These are phyloP conservation scores for Nemania sp. DNA, from an alignment of 2,329 filamentous ascomycete species.

Conservation along the genomic window DNA sequence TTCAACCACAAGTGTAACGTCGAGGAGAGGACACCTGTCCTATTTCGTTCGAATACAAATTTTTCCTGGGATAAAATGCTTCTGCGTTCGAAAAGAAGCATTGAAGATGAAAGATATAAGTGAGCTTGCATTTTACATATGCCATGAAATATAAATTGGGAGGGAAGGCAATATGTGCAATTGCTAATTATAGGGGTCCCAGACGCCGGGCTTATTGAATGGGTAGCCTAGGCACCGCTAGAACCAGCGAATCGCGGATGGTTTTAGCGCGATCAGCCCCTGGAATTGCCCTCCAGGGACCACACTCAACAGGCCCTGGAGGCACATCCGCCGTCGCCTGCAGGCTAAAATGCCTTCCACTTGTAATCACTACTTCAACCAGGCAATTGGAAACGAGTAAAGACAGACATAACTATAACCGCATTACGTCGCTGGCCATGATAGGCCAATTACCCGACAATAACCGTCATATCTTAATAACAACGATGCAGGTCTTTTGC, in stretches of 20 bases:
- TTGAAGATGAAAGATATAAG: background rate
- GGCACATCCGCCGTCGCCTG: conserved; percentile 32
- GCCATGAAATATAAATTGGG: conserved; percentile 16
- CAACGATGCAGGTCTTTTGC: background rate
- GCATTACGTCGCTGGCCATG: background rate
- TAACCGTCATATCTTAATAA: conserved; percentile 2
- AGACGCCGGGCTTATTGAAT: conserved; percentile 14
- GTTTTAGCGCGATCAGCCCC: conserved; percentile 19
- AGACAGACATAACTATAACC: conserved; percentile 2
- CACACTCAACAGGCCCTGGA: conserved; percentile 18
- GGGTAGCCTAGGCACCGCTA: conserved; percentile 9
- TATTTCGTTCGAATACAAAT: background rate
- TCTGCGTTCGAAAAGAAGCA: background rate
- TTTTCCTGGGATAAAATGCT: background rate
- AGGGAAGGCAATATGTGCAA: conserved; percentile 21
- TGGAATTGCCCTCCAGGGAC: conserved; percentile 18
- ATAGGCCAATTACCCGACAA: background rate
- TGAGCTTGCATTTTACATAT: conserved; percentile 7
- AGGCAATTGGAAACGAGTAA: conserved; percentile 7
- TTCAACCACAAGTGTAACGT: background rate
- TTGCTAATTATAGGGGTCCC: conserved; percentile 26
- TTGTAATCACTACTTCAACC: conserved; percentile 2
- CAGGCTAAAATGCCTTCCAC: conserved; percentile 25
- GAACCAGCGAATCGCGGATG: background rate
- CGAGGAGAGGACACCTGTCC: conserved; percentile 14